phyloP scores from a whole-genome alignment of 2,329 filamentous ascomycete genomes.

The Colletotrichum sp. region DNA sequence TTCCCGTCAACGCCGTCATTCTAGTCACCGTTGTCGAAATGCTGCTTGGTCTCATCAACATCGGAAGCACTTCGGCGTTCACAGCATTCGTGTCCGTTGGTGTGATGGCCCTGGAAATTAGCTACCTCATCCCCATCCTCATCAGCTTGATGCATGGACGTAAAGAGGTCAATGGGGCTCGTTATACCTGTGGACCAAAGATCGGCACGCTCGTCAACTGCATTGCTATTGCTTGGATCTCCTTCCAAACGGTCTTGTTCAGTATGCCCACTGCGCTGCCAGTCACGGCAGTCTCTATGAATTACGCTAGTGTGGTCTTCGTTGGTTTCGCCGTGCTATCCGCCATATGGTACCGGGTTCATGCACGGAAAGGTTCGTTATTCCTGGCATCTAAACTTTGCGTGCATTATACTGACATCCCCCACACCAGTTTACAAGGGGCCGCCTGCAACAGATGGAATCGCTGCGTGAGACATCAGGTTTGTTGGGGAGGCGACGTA shows the following conservation, averaged over 20 bases:
- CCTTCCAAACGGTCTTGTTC: constrained; percentile 73
- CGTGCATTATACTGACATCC: neutral
- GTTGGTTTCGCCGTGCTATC: constrained; percentile 67
- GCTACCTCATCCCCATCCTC: constrained; percentile 71
- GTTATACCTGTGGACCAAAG: constrained; percentile 62
- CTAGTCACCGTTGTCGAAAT: constrained; percentile 70
- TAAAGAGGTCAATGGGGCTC: constrained; percentile 59
- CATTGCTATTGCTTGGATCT: constrained; percentile 67
- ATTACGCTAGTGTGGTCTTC: constrained; percentile 78
- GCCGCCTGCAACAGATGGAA: neutral
- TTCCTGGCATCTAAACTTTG: neutral
- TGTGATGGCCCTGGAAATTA: constrained; percentile 71
- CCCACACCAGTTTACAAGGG: neutral
- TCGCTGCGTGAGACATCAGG: neutral
- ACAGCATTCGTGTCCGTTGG: constrained; percentile 74
- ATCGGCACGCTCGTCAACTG: constrained; percentile 67
- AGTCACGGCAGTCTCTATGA: constrained; percentile 64
- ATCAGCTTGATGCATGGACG: constrained; percentile 68
- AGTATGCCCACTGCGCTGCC: constrained; percentile 71
- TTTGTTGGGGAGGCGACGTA: neutral
- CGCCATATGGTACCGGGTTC: constrained; percentile 62
- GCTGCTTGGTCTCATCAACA: constrained; percentile 69
- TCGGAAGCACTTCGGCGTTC: constrained; percentile 71
- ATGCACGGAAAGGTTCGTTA: neutral
- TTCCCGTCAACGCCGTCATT: constrained; percentile 76